Evolutionary conservation across 495 filamentous ascomycete species (phyloP), one percentile per base, ranked within the genome.

Genomic region (Neurospora africana): DNA sequence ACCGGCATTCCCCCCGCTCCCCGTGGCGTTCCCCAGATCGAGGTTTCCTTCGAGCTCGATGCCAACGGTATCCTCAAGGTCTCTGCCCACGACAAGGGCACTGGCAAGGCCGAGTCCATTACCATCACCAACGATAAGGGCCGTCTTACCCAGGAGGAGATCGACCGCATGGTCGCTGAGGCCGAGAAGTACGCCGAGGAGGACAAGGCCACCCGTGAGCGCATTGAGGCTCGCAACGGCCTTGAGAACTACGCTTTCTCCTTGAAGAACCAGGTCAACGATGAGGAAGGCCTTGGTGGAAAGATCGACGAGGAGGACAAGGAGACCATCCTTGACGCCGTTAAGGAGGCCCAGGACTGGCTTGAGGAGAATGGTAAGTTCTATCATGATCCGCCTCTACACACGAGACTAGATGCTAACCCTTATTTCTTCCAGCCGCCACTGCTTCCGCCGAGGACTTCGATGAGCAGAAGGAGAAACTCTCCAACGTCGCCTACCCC

Each of bases 261-360:
- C 87, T 85, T 99, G 78, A 98, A 98, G 91, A 98, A 98, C 90
- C 95, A 99, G 87, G 92, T 93, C 84, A 94, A 94, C 81, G 95
- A 99, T 75, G 93, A 98, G 81, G 94, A 97, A 73, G 95, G 95
- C 75, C 91, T 80, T 97, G 94, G 95, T 83, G 93, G 93, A 82
- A 97, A 98, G 91, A 97, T 99, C 80, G 92, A 94, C 69, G 95
- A 97, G 74, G 95, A 98, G 73, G 96, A 99, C 88, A 99, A 98
- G 91, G 94, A 99, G 84, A 89, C 93, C 76, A 91, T 98, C 77
- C 84, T 98, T 75, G 93, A 97, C 71, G 95, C 95, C 74, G 91
- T 99, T 84, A 98, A 98, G 91, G 95, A 98, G 85, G 87, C 94
- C 71, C 91, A 90, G 74, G 96, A 98, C 79, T 99, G 95, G 95